A percentile compares a stretch with the other conserved stretches of the same genome.
phyloP scores from a whole-genome alignment of 345 rosid genomes.

The Rhizophora apiculata region DNA sequence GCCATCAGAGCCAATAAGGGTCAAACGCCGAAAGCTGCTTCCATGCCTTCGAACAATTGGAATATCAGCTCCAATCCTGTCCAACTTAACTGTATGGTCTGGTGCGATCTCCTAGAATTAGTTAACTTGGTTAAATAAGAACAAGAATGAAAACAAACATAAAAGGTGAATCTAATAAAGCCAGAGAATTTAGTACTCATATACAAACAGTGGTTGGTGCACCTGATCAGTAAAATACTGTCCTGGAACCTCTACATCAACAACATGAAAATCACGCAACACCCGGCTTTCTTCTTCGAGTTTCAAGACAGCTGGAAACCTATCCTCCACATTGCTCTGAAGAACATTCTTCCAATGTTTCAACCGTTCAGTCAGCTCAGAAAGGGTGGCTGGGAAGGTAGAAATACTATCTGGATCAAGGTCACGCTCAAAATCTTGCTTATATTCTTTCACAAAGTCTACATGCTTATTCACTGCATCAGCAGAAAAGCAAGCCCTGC shows the following conservation, averaged over 20 bases:
- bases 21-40: constrained; percentile 95
- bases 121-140: neutral
- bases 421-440: constrained; percentile 94
- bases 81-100: constrained; percentile 89
- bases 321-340: constrained; percentile 97
- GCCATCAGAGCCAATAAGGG: constrained; percentile 96
- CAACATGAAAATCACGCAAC: constrained; percentile 87
- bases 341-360: constrained; percentile 98
- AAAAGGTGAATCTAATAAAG: neutral
- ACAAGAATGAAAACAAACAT: neutral
- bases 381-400: constrained; percentile 90
- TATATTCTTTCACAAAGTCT: constrained; percentile 96
- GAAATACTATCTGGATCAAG: constrained; percentile 93
- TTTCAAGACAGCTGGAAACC: constrained; percentile 92
- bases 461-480: constrained; percentile 97
- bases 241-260: constrained; percentile 99
- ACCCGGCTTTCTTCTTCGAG: constrained; percentile 97
- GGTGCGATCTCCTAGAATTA: constrained; percentile 79
- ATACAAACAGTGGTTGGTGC: neutral
- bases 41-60: constrained; percentile 98
- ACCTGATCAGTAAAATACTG: constrained; percentile 98
- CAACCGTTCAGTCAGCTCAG: constrained; percentile 81
- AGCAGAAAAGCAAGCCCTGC: constrained; percentile 98
- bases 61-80: constrained; percentile 89
- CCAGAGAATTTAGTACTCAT: neutral